A percentile compares a stretch with the other conserved stretches of the same genome.
Conservation (phyloP, 345 rosid genomes). For the Syzygium aromaticum region DNA sequence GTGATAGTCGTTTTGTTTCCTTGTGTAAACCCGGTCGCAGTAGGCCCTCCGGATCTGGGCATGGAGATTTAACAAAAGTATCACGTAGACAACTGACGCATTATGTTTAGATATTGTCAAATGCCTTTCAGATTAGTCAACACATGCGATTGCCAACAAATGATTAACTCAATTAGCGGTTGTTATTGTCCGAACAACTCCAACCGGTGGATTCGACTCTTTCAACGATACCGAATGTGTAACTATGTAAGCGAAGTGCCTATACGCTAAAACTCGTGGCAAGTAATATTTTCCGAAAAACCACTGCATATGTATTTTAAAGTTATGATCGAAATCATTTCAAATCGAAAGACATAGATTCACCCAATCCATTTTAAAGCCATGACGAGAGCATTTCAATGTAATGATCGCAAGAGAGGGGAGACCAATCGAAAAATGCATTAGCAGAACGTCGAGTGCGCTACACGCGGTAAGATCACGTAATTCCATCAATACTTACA, state of each 20-base stretch:
- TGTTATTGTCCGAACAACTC: not conserved
- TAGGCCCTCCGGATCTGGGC: not conserved
- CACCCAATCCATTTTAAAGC: too few relatives aligned
- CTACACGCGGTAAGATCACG: too few relatives aligned
- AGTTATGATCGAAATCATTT: not conserved
- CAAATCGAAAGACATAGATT: too few relatives aligned
- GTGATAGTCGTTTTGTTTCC: not conserved
- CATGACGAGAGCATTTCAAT: not conserved
- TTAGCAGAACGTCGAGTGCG: not conserved
- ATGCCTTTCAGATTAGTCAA: not conserved
- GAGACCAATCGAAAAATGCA: not conserved
- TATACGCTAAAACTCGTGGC: not conserved
- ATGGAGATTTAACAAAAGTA: not conserved
- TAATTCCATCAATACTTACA: too few relatives aligned
- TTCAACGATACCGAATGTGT: not conserved
- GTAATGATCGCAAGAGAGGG: not conserved
- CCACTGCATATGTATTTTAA: accelerated
- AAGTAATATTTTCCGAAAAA: not conserved
- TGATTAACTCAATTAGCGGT: not conserved
- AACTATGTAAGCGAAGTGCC: not conserved
- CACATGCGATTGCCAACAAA: not conserved
- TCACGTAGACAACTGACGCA: not conserved
- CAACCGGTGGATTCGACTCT: not conserved
- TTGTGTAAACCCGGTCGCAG: too few relatives aligned
- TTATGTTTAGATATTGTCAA: too few relatives aligned